Evolutionary conservation across 2,329 filamentous ascomycete genomes (phyloP), one percentile per base, ranked within the genome.

Genomic region (Ophiostoma ips): DNA sequence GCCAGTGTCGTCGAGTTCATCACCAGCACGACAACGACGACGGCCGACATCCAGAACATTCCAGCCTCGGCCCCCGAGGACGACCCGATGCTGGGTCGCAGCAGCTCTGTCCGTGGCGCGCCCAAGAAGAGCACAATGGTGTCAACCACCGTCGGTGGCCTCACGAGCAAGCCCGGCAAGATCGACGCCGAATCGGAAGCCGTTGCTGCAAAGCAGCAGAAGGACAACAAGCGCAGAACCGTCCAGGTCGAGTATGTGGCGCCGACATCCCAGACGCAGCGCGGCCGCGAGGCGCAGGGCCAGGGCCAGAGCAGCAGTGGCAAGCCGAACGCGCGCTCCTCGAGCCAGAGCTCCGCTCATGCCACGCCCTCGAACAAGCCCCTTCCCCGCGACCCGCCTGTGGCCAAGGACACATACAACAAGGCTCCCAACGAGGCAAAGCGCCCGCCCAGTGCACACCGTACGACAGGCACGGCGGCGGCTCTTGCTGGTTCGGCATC

Each of bases 191-290:
- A 84, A 36, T 70, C 77, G 7, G 77, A 83, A 54, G 68, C 64
- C 11, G 60, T 63, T 33, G 59, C 66, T 6, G 69, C 77, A 30
- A 81, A 81, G 59, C 75, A 78, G 38, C 84, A 85, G 63, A 83
- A 88, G 57, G 89, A 95, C 62, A 84, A 84, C 59, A 96, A 96
- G 68, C 81, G 92, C 51, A 80, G 89, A 58, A 98, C 92, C 0
- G 87, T 98, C 0, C 92, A 98, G 67, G 86, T 98, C 54, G 92
- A 98, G 69, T 98, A 98, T 65, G 92, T 96, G 51, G 85, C 89
- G 18, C 92, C 92, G 21, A 81, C 83, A 24, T 94, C 87, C 6
- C 81, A 90, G 61, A 95, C 90, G 1, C 76, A 83, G 55, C 79
- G 90, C 56, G 87, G 84, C 30, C 78, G 84, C 30, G 77, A 66